Conservation (phyloP, 257 asterid species). For the Fraxinus cuspidata region DNA sequence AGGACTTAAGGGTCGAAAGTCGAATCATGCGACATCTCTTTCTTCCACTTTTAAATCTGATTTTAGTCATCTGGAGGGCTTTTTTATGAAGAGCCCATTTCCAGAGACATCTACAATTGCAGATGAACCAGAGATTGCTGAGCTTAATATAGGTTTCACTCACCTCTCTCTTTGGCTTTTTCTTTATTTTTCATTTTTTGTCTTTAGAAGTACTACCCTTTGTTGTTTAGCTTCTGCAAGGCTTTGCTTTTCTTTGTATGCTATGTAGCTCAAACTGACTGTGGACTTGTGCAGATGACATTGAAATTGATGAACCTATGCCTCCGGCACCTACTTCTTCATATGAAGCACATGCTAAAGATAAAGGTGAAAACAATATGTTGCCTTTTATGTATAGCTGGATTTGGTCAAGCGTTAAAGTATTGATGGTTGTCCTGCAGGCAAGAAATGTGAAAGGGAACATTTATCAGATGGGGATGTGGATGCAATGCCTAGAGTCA, state of each 20-base stretch:
- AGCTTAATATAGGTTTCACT: slow-evolving; percentile 71
- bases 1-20: slow-evolving; percentile 64
- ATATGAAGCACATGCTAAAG: slow-evolving; percentile 40
- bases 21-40: slow-evolving; percentile 34
- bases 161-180: not conserved
- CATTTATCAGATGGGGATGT: slow-evolving; percentile 50
- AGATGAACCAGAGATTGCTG: slow-evolving; percentile 47
- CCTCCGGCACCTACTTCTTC: slow-evolving; percentile 49
- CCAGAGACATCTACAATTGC: slow-evolving; percentile 38
- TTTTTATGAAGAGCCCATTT: slow-evolving; percentile 53
- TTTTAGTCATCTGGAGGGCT: slow-evolving; percentile 58
- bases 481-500: slow-evolving; percentile 59
- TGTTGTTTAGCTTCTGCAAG: slow-evolving; percentile 10
- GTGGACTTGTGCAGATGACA: slow-evolving; percentile 58
- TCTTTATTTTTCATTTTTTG: not conserved
- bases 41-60: slow-evolving; percentile 38
- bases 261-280: slow-evolving; percentile 26
- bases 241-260: slow-evolving; percentile 20
- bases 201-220: not conserved
- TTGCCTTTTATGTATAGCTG: slow-evolving; percentile 18
- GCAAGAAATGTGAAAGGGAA: slow-evolving; percentile 54
- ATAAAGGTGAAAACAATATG: slow-evolving; percentile 41
- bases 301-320: slow-evolving; percentile 75
- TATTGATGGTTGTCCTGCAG: slow-evolving; percentile 39
- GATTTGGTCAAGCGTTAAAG: slow-evolving; percentile 18